Evolutionary conservation across 352 stramenopile genomes (phyloP).

Genomic region (Phytophthora palmivora): DNA sequence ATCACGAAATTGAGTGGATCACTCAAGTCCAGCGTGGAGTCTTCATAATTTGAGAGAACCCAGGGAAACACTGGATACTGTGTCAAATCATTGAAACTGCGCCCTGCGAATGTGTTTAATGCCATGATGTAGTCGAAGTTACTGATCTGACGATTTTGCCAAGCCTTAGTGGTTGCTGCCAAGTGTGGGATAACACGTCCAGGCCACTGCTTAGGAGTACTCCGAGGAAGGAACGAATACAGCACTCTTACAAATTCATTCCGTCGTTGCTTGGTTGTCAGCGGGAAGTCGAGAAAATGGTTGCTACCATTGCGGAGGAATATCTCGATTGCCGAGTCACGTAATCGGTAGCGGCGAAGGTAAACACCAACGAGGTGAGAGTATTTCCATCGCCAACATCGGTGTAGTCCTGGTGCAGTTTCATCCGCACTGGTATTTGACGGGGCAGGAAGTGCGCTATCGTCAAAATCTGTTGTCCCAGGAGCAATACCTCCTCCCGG

Average conservation of each 20-base stretch:
- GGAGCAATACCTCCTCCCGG: conserved; percentile 9
- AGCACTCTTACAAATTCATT: conserved; percentile 78
- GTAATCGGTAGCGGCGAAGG: conserved; percentile 80
- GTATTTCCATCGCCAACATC: conserved; percentile 86
- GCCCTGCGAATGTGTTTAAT: conserved; percentile 91
- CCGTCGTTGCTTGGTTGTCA: conserved; percentile 71
- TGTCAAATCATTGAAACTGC: conserved; percentile 93
- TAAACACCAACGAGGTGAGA: conserved; percentile 79
- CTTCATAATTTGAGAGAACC: conserved; percentile 86
- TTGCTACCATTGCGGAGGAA: conserved; percentile 82
- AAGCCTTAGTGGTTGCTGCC: conserved; percentile 70
- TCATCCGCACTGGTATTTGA: conserved; percentile 47
- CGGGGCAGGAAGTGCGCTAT: conserved; percentile 19
- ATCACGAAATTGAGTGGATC: conserved; percentile 96
- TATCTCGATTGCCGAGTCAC: conserved; percentile 84
- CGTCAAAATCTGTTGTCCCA: conserved; percentile 29
- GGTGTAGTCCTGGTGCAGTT: conserved; percentile 67
- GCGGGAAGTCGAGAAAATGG: conserved; percentile 86
- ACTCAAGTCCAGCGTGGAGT: conserved; percentile 72
- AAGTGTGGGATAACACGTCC: conserved; percentile 59
- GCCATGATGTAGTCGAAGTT: conserved; percentile 98
- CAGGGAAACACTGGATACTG: conserved; percentile 98
- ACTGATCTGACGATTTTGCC: conserved; percentile 80
- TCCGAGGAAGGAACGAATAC: conserved; percentile 79
- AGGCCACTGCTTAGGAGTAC: conserved; percentile 81